Evolutionary conservation across 208 protist genomes (phyloP).

Genomic region (Trypanosoma platydactyli): DNA sequence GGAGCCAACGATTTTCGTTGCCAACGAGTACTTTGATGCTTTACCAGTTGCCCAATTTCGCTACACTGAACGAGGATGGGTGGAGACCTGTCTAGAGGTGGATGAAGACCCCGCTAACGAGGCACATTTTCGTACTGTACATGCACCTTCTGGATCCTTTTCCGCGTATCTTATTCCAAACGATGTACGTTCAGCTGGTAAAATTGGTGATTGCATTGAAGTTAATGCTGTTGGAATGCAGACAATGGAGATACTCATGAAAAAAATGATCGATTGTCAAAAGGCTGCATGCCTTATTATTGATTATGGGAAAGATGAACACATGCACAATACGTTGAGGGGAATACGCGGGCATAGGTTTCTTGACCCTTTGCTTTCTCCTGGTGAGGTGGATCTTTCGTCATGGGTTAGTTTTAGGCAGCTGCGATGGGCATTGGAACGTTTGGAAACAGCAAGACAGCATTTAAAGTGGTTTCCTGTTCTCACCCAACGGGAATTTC

Average conservation of each 20-base stretch:
- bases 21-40: constrained; percentile 92
- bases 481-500: constrained; percentile 83
- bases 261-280: constrained; percentile 80
- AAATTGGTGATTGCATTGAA: constrained; percentile 80
- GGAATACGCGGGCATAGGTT: constrained; percentile 91
- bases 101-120: constrained; percentile 80
- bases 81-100: constrained; percentile 91
- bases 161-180: constrained; percentile 88
- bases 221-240: constrained; percentile 87
- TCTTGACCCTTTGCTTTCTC: constrained; percentile 83
- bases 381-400: constrained; percentile 92
- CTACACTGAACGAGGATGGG: constrained; percentile 91
- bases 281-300: constrained; percentile 87
- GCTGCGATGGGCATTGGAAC: constrained; percentile 81
- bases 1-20: constrained; percentile 87
- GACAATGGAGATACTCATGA: constrained; percentile 87
- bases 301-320: constrained; percentile 92
- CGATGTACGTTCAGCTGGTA: constrained; percentile 67
- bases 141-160: constrained; percentile 84
- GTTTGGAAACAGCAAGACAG: constrained; percentile 73
- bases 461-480: constrained; percentile 87
- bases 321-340: constrained; percentile 89
- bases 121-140: constrained; percentile 88
- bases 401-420: constrained; percentile 89
- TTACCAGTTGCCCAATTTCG: constrained; percentile 92